Conservation (phyloP, 345 rosid species). For the Crucihimalaya himalaica region DNA sequence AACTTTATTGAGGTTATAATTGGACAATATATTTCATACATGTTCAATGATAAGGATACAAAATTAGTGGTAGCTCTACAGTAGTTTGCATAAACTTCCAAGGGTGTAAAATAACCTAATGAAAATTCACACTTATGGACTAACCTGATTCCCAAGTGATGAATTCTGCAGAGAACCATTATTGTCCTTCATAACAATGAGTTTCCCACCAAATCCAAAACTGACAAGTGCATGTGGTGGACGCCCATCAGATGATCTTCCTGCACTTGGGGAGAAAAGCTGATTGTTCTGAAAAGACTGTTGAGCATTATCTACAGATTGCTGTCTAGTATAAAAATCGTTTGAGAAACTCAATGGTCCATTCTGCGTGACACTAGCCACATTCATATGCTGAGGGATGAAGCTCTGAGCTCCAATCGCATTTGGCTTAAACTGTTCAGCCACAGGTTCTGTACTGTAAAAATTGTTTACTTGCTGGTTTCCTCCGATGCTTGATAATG, state of each 20-base stretch:
- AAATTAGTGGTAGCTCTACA: neutral
- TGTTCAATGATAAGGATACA: neutral
- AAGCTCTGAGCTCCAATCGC: constrained; percentile 46
- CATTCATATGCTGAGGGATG: constrained; percentile 54
- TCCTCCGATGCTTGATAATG: constrained; percentile 47
- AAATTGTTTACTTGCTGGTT: constrained; percentile 50
- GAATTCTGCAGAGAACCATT: constrained; percentile 48
- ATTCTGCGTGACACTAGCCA: constrained; percentile 51
- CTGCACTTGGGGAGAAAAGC: constrained; percentile 54
- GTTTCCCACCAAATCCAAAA: constrained; percentile 98
- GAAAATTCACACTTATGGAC: constrained; percentile 25
- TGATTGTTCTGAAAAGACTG: constrained; percentile 60
- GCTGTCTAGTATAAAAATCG: constrained; percentile 55
- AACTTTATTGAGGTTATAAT: neutral
- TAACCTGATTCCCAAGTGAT: constrained; percentile 78
- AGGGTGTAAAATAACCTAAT: constrained; percentile 9
- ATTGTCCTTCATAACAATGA: constrained; percentile 71
- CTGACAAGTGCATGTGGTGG: constrained; percentile 88
- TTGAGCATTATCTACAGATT: constrained; percentile 43
- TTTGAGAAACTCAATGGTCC: constrained; percentile 54
- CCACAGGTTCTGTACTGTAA: constrained; percentile 46
- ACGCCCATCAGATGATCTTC: constrained; percentile 90
- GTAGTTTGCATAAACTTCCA: constrained; percentile 1
- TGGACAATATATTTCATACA: constrained; percentile 2
- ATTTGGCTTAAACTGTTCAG: constrained; percentile 52